Evolutionary conservation across 345 rosid species (phyloP).

Genomic region (Camelina neglecta): DNA sequence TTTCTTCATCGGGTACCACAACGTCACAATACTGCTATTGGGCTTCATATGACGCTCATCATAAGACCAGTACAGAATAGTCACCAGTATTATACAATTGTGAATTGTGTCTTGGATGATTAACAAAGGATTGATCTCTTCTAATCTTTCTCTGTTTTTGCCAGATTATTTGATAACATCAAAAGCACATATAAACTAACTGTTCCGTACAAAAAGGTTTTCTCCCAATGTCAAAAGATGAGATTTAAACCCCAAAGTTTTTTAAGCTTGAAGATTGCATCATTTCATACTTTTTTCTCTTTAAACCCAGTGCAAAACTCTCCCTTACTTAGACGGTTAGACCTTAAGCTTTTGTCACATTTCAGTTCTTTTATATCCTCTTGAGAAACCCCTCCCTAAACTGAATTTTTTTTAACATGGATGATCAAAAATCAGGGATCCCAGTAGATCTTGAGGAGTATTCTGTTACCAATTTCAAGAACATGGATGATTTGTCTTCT

Average conservation of each 20-base stretch:
- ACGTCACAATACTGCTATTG: neutral
- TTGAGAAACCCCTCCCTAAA: conserved; percentile 9
- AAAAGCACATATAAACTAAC: conserved; percentile 18
- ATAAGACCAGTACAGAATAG: conserved; percentile 11
- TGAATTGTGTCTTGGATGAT: neutral
- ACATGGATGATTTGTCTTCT: conserved; percentile 96
- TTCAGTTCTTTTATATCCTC: conserved; percentile 21
- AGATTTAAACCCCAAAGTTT: conserved; percentile 26
- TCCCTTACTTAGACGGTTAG: conserved; percentile 13
- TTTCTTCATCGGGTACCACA: conserved; percentile 19
- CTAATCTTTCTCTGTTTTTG: conserved; percentile 9
- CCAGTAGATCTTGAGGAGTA: conserved; percentile 95
- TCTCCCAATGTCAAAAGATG: conserved; percentile 27
- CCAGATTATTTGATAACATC: conserved; percentile 32
- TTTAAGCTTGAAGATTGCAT: conserved; percentile 19
- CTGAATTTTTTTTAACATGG: conserved; percentile 13
- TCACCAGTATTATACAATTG: neutral
- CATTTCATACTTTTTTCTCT: conserved; percentile 2
- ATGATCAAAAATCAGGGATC: conserved; percentile 73
- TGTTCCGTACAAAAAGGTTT: conserved; percentile 38
- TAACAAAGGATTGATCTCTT: neutral
- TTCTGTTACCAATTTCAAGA: conserved; percentile 86
- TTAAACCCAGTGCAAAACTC: neutral
- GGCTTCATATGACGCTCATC: neutral
- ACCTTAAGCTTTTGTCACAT: conserved; percentile 36